Conservation (phyloP, 352 stramenopile species). For the Halophytophthora polymorphica region DNA sequence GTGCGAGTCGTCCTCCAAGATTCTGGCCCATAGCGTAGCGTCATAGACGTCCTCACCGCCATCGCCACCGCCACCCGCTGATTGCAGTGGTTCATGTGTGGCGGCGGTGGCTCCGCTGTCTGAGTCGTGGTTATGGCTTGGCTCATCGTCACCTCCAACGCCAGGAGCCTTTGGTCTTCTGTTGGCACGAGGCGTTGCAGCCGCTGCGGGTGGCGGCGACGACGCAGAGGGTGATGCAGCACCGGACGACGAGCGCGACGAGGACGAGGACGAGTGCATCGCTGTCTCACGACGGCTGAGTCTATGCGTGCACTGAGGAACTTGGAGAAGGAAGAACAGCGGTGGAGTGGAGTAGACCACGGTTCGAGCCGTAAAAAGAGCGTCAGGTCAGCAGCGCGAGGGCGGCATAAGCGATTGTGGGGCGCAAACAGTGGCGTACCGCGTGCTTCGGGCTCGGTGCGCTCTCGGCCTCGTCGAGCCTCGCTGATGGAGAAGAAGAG, state of each 20-base stretch:
- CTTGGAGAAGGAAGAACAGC: slow-evolving; percentile 31
- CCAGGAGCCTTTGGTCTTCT: slow-evolving; percentile 14
- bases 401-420: too few species aligned
- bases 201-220: slow-evolving; percentile 35
- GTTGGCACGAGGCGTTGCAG: slow-evolving; percentile 41
- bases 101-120: too few species aligned
- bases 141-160: slow-evolving; percentile 23
- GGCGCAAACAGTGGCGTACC: too few species aligned
- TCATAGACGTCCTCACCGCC: slow-evolving; percentile 51
- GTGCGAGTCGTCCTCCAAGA: slow-evolving; percentile 27
- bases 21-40: slow-evolving; percentile 26
- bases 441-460: too few species aligned
- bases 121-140: slow-evolving; percentile 24
- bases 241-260: slow-evolving; percentile 41
- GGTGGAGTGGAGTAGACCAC: too few species aligned
- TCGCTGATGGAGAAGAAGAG: too few species aligned
- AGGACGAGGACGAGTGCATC: slow-evolving; percentile 65
- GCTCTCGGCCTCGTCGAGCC: too few species aligned
- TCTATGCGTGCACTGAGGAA: slow-evolving; percentile 36
- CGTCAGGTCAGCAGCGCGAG: too few species aligned
- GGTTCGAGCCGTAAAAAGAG: too few species aligned
- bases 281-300: too few species aligned
- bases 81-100: too few species aligned
- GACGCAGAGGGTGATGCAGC: slow-evolving; percentile 8
- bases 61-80: slow-evolving; percentile 18